Base-by-base conservation (phyloP, 2,329 filamentous ascomycete species). In the Colletotrichum agaves region DNA sequence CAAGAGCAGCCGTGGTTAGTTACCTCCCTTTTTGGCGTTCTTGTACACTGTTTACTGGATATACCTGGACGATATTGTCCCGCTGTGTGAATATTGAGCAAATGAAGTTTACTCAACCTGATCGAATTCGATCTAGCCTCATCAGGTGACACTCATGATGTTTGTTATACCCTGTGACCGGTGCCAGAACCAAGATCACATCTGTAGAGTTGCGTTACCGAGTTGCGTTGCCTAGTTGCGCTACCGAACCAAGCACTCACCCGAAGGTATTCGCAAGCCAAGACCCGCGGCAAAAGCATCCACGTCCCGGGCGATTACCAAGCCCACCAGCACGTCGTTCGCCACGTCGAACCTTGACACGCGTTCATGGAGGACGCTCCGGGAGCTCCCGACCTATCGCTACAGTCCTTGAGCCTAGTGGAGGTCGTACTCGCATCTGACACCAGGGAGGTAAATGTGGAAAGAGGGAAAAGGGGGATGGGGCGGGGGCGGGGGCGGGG, bases 31-130 rank as follows among this genome's bases (percentile, higher is more conserved):
- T 64, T 33, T 33, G 58, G 50, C 49, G 59, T 67, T 63, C 39
- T 27, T 37, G 7, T 37, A 12, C 33, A 35, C 39, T 39, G 21
- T 61, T 21, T 35, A 43, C 15, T 39, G 31, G 50, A 67, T 67
- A 67, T 67, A 67, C 63, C 63, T 67, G 63, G 63, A 67, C 63
- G 35, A 27, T 31, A 15, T 63, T 35, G 63, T 67, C 59, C 63
- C 60, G 59, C 44, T 44, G 50, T 43, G 59, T 63, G 19, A 63
- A 67, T 52, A 67, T 53, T 52, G 47, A 56, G 23, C 19, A 58
- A 31, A 61, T n/a, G 21, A 44, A 37, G n/a, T 61, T 47, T 39
- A 5, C 21, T 39, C n/a, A 41, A 46, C 6, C 15, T 44, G 1
- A 15, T 12, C 7, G 2, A 50, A 27, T 17, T 8, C 27, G 27